Base-by-base conservation (phyloP, 2,329 filamentous ascomycete species). In the Ceratocystis diversiconidia region DNA sequence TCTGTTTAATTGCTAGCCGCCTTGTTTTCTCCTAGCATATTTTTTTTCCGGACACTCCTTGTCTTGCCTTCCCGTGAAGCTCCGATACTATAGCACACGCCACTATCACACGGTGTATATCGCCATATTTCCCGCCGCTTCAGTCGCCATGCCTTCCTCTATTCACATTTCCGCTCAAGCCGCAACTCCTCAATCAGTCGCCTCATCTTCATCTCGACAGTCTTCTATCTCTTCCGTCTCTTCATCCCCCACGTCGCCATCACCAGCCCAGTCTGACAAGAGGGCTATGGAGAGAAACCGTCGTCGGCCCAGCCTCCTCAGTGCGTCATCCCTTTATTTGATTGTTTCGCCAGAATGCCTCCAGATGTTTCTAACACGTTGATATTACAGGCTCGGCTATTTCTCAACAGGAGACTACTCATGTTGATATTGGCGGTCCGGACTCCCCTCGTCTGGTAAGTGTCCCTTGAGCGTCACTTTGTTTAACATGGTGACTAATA, bases 381-480 rank as follows among this genome's bases (percentile, higher is more conserved):
- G 75, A 72, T 68, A 28, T 50, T 62, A 30, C 69, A 90, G 88
- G 88, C 74, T 82, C 84, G 52, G 86, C 87, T 19, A 79, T 92
- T 68, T 84, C 84, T 57, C 85, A 88, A 73, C 82, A 88, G 70
- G 87, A 91, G 75, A 87, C 87, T 72, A 90, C 86, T n/a, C 87
- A 90, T 60, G 85, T 92, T 74, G 89, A 91, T 73, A 84, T 92
- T 70, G 88, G 86, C 52, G 83, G 88, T 69, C 84, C 85, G 28
- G 87, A 90, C 69, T 86, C 85, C n/a, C 82, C 84, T 69, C 85
- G 86, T 69, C 80, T 87, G 65, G 77, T 92, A 76, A 87, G 90
- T 76, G 74, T 85, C 19, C 57, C 36, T 52, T 52, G 43, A n/a
- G 19, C 28, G 32, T 2, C 2, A 7, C 7, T 8, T 25, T 36